Base-by-base conservation (phyloP, 1,139 yeast species). In the Blastobotrys aristatus region DNA sequence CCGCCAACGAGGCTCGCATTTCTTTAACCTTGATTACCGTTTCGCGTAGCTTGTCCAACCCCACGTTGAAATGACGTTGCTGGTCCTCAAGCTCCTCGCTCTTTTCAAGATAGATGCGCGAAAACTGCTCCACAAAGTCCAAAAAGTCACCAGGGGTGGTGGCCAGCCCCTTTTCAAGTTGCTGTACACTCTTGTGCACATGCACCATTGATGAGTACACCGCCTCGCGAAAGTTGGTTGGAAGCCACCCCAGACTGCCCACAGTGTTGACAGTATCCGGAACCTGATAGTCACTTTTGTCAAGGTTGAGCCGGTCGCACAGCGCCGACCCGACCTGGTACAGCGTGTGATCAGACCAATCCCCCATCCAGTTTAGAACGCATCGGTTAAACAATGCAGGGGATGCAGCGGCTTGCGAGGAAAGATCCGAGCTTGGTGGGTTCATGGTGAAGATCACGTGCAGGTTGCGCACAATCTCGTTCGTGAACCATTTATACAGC, bases 301-400 rank as follows among this genome's bases (percentile, higher is more conserved):
- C 84, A 24, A 84, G 62, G 3, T 89, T 84, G 14, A 80, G 60
- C 10, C 64, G 53, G 13, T 66, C 66, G 2, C 81, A 65, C 26
- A 72, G 56, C 3, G 73, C 68, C 0, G 59, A 48, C 0, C 79
- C 79, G 35, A 88, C 78, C 46, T 78, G 79, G 16, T 57, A 56
- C 46, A 83, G 64, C 0, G 89, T 69, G 0, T 57, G 53, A 7
- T 61, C 57, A 0, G 82, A 72, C 97, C 97, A 90, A 49, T 80
- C 80, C 2, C 96, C 96, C 83, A 88, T 82, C 90, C 95, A 88
- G 60, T 83, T 80, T 36, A 90, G 67, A 3, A 88, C 95, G 69
- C 97, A 92, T 59, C 98, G 73, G 60, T 92, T 92, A 66, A 88
- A 84, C 34, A 92, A 68, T 0, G 98, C 97, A 0, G 97, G 96